phyloP scores from a whole-genome alignment of 2,329 filamentous ascomycete genomes.

The Parascedosporium putredinis region DNA sequence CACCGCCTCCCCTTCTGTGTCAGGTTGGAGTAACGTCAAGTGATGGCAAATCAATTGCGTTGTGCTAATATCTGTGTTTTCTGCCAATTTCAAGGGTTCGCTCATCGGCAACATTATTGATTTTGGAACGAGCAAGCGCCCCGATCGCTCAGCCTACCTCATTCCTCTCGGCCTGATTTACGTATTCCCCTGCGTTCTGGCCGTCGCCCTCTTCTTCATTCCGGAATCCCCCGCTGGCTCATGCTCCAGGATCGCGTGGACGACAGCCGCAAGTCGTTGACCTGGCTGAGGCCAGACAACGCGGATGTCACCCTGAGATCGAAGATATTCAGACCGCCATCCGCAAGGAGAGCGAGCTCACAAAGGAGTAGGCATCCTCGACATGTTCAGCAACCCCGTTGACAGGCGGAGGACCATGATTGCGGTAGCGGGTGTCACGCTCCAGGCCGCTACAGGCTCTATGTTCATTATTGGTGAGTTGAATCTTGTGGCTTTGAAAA shows the following conservation, averaged over 20 bases:
- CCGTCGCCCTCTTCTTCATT: constrained; percentile 22
- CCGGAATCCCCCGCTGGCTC: constrained; percentile 30
- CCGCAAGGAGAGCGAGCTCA: constrained; percentile 22
- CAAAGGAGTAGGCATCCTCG: constrained; percentile 23
- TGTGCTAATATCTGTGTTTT: too few species aligned
- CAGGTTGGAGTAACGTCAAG: too few species aligned
- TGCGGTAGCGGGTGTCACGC: constrained; percentile 28
- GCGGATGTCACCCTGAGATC: constrained; percentile 23
- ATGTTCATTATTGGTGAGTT: constrained; percentile 27
- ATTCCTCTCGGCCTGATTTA: constrained; percentile 27
- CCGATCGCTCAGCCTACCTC: constrained; percentile 19
- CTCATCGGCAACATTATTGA: constrained; percentile 32
- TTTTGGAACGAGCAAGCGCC: constrained; percentile 18
- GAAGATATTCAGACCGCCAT: constrained; percentile 28
- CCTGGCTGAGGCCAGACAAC: constrained; percentile 18
- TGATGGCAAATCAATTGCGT: too few species aligned
- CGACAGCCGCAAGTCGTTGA: background rate
- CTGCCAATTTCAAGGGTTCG: too few species aligned
- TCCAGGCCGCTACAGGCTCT: constrained; percentile 33
- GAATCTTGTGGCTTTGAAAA: constrained; percentile 1
- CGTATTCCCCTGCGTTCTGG: constrained; percentile 25
- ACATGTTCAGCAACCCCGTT: constrained; percentile 33
- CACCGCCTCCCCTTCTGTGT: constrained; percentile 19
- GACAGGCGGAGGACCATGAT: constrained; percentile 31
- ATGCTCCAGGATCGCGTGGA: background rate